Conservation (phyloP, 2,329 filamentous ascomycete species). For the Fusarium compactum region DNA sequence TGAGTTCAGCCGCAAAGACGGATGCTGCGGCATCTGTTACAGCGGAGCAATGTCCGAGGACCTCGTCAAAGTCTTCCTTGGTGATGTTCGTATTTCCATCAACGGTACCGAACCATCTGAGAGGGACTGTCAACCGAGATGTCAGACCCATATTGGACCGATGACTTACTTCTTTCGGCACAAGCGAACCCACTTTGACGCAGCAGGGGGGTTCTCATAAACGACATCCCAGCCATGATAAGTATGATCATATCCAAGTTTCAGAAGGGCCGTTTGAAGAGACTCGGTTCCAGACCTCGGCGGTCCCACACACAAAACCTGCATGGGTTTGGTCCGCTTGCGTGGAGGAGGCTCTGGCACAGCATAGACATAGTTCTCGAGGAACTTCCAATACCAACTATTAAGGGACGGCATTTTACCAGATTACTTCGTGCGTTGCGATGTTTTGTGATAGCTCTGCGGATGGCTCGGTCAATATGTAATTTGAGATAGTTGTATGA, state of each 20-base stretch:
- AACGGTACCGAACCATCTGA: conserved; percentile 24
- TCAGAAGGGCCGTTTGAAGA: conserved; percentile 49
- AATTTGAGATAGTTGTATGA: background rate
- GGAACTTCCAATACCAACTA: conserved; percentile 20
- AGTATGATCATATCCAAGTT: conserved; percentile 50
- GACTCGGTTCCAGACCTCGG: conserved; percentile 53
- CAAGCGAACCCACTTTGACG: conserved; percentile 15
- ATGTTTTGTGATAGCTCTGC: too few relatives aligned
- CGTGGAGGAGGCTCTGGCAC: conserved; percentile 28
- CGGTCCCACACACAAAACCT: conserved; percentile 52
- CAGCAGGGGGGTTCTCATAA: conserved; percentile 39
- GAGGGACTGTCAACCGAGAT: background rate
- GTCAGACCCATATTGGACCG: background rate
- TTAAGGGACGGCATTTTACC: conserved; percentile 17
- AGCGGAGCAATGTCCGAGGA: conserved; percentile 27
- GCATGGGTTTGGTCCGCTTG: conserved; percentile 50
- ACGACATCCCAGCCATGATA: conserved; percentile 53
- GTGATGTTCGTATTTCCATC: conserved; percentile 21
- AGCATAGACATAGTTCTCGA: conserved; percentile 25
- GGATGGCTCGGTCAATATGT: background rate
- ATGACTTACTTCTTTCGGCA: conserved; percentile 23
- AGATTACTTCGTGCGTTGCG: background rate
- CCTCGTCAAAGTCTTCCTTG: conserved; percentile 22
- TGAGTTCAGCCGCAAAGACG: conserved; percentile 29
- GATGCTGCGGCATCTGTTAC: conserved; percentile 30